Base-by-base conservation (phyloP, 2,329 filamentous ascomycete species). In the Dactylellina parvicollis region DNA sequence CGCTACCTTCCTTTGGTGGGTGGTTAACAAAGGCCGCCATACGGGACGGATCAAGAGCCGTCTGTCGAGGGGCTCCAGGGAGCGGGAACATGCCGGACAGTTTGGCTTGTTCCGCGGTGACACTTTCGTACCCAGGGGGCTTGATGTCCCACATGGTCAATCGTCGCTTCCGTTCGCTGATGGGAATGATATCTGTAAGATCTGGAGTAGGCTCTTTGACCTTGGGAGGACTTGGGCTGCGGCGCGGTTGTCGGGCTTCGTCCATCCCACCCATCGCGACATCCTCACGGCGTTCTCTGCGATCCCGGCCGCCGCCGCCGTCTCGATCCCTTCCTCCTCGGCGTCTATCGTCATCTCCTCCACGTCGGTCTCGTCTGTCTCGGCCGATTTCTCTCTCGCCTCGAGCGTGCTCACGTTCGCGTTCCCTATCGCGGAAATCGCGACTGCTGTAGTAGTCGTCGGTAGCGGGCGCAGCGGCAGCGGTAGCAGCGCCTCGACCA, bases 141-240 rank as follows among this genome's bases (percentile, higher is more conserved):
- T 99, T 99, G 81, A 99, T 97, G 81, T 99, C 96, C 95, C 95
- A 99, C 82, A 99, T 96, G 34, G 93, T 98, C 84, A 99, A 84
- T 71, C 95, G 90, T 77, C 96, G 90, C 84, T 93, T 95, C 78
- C 94, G 89, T 79, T 94, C 89, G 75, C 92, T 84, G 70, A 99
- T 85, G 2, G 92, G 87, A n/a, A 90, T 84, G 71, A 96, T 84
- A 78, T 96, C 88, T 72, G 93, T 96, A 79, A 99, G 84, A 81
- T 99, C 96, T 34, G 95, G 96, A 0, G 95, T 99, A 5, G 95
- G 92, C 81, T 99, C 95, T 81, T 92, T 90, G 83, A 94, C 95
- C 84, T 96, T 96, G 8, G 91, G 90, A 36, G 92, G 91, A 46
- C 89, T 90, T 16, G 90, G 87, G 78, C 91, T 96, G 77, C 91